Base-by-base conservation (phyloP, 768 basidiomycete species). In the Lactarius tabidus region DNA sequence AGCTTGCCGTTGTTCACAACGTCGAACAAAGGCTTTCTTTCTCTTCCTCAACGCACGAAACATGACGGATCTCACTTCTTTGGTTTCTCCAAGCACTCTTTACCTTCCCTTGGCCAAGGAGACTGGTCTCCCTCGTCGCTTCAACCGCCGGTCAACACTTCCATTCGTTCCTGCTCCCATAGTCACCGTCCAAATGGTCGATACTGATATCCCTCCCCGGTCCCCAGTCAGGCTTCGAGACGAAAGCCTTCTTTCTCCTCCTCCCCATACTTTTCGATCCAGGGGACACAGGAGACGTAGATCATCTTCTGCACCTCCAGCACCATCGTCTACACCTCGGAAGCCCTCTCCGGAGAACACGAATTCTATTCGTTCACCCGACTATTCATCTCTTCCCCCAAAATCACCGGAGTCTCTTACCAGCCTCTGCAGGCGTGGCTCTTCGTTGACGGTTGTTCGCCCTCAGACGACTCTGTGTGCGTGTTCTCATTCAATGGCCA, bases 391-490 rank as follows among this genome's bases (percentile, higher is more conserved):
- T 39, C 43, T 33, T 56, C 62, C 28, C 35, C 29, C 57, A 33
- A 53, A 54, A 26, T 43, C 60, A 2, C 20, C 41, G 8, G 28
- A 54, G 26, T 51, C 14, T 6, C 14, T 26, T 12, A 9, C 35
- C n/a, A 20, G 2, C 36, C 38, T 52, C 10, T 6, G 36, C 20
- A 45, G 59, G 36, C 20, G 29, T 52, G 20, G 33, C 35, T 10
- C 60, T n/a, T 17, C 38, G 15, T 60, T 57, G 6, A 82, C 85
- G 65, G 78, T 85, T 33, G 73, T 83, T 38, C 82, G 79, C 6
- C 88, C 88, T 57, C 82, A 85, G 61, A 88, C 88, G 18, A 84
- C 85, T 55, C 77, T 89, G 55, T 80, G 87, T 89, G 72, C 77
- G 87, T 80, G 38, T 60, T 7, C 8, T 35, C 33, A 31, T 54